Base-by-base conservation (phyloP, 768 basidiomycete species). In the Hydnum rufescens region DNA sequence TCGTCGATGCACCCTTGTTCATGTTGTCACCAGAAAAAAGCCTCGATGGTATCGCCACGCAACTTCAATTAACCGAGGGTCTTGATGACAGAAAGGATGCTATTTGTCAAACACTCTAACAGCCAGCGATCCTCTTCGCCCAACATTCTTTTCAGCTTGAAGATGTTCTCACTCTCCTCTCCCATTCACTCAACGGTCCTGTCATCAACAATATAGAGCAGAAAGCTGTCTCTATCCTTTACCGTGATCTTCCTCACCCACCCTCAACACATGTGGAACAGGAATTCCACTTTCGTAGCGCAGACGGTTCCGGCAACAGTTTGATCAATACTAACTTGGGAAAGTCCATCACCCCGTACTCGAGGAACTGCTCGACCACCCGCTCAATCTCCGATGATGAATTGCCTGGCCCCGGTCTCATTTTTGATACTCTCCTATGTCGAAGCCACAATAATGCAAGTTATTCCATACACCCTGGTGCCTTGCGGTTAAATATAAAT, bases 181-280 rank as follows among this genome's bases (percentile, higher is more conserved):
- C 25, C 5, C 49, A 44, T 23, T 18, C 51, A 25, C 47, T 31
- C 32, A 19, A 8, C 55, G 61, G 44, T 58, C 55, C 57, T 22
- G 46, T 64, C 44, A 60, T 60, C 42, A 57, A 58, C 3, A 58
- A 58, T 0, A 59, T 55, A 8, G 32, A 55, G 29, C 36, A 55
- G 44, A 56, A 55, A 31, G 55, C 51, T 42, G 36, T 56, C 31
- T 49, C 44, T 16, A 36, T 59, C 29, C 54, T 52, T 18, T 88
- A 86, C 63, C 75, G 80, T 57, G 88, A 90, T 63, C 72, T 93
- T 16, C 64, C 76, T 0, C 87, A 89, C 62, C 87, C 87, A 2
- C 72, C 85, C 4, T 67, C 76, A 4, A 83, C 85, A 1, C 76
- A 69, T 57, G 63, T 86, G 32, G 77, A 82, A 18, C 67, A 71